A percentile compares a stretch with the other conserved stretches of the same genome.
Conservation (phyloP, 148 eudicot species). For the Cornus florida region DNA sequence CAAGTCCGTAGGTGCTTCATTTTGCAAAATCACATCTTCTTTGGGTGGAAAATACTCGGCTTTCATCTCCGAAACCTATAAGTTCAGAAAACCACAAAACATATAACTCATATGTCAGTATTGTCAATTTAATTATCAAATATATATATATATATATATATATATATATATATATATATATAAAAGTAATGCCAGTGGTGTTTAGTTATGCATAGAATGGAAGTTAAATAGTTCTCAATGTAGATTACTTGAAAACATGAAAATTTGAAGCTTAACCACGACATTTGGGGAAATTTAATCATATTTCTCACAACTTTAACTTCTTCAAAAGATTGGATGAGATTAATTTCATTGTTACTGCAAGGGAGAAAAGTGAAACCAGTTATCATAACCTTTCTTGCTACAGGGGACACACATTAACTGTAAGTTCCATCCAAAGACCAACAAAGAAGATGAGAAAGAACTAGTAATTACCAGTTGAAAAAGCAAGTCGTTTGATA, state of each 20-base stretch:
- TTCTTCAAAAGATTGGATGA: not conserved
- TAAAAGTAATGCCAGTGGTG: not conserved
- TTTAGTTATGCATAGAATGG: not conserved
- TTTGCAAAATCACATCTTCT: slow-evolving; percentile 86
- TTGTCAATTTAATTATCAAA: too few relatives aligned
- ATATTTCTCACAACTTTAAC: not conserved
- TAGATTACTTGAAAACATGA: not conserved
- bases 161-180: too few relatives aligned
- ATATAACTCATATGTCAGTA: not conserved
- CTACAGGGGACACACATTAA: not conserved
- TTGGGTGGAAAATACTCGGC: slow-evolving; percentile 86
- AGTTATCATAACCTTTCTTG: not conserved
- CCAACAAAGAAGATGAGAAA: slow-evolving; percentile 1
- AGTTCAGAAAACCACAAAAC: not conserved
- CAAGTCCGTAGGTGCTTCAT: slow-evolving; percentile 85
- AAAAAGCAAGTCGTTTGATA: slow-evolving; percentile 78
- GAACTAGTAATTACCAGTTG: slow-evolving; percentile 58
- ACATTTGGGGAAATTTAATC: not conserved
- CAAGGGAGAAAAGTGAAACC: not conserved
- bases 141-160: too few relatives aligned
- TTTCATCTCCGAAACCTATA: slow-evolving; percentile 86
- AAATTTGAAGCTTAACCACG: not conserved
- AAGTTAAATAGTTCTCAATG: not conserved
- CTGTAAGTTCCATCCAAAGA: not conserved
- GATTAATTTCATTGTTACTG: not conserved